These are phyloP conservation scores for Calocybe indica DNA, from an alignment of 768 basidiomycete genomes.

Conservation along the genomic window DNA sequence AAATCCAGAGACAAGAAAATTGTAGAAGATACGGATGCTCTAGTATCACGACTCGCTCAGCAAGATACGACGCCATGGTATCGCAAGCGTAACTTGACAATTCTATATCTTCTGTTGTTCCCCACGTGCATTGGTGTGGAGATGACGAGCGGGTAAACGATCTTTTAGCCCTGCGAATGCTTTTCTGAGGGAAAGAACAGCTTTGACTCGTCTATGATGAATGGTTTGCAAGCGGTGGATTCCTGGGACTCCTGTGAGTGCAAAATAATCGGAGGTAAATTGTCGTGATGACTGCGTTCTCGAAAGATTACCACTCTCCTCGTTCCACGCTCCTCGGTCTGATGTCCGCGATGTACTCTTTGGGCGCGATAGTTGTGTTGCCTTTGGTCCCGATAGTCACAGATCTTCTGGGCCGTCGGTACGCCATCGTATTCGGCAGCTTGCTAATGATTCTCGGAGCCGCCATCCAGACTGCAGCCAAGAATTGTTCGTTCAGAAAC, in stretches of 20 bases:
- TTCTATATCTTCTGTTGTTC: constrained; percentile 50
- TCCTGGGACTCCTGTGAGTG: constrained; percentile 49
- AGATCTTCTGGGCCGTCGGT: constrained; percentile 44
- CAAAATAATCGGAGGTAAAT: neutral
- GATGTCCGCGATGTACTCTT: constrained; percentile 52
- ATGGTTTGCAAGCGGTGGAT: constrained; percentile 52
- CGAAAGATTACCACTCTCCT: constrained; percentile 47
- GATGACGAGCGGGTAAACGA: constrained; percentile 51
- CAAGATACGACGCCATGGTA: constrained; percentile 58
- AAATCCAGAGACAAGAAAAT: no score
- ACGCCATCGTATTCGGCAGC: constrained; percentile 47
- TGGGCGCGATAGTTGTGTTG: constrained; percentile 50
- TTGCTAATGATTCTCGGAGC: constrained; percentile 44
- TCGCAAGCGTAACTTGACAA: constrained; percentile 49
- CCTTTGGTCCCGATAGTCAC: constrained; percentile 47
- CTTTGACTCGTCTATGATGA: constrained; percentile 59
- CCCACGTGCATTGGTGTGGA: constrained; percentile 59
- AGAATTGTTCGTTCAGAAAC: constrained; percentile 36
- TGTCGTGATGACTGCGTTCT: neutral
- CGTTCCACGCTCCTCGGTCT: constrained; percentile 48
- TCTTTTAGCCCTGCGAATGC: neutral
- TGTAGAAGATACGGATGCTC: no score
- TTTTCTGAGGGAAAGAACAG: constrained; percentile 16
- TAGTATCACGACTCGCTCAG: constrained; percentile 37
- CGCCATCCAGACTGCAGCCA: constrained; percentile 35